Conservation (phyloP, 805 yeast genomes). For the Yueomyces sp. region DNA sequence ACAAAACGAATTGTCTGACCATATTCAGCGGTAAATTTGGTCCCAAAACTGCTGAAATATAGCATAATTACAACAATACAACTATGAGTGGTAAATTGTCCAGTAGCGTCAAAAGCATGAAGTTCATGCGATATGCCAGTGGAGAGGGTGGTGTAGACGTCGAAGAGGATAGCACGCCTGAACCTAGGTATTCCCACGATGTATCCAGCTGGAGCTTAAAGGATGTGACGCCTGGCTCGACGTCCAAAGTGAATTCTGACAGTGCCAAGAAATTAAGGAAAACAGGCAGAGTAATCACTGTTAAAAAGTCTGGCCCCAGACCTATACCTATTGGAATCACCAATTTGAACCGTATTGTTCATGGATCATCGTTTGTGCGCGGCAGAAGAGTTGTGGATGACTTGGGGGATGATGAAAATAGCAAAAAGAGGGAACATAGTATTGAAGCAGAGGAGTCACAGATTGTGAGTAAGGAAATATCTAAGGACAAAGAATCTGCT, state of each 20-base stretch:
- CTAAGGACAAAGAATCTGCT: no score
- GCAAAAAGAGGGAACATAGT: no score
- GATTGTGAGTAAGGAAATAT: no score
- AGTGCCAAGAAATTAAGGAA: neutral
- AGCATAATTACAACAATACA: neutral
- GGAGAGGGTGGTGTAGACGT: constrained; percentile 12
- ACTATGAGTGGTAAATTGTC: constrained; percentile 33
- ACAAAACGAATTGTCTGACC: no score
- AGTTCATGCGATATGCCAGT: constrained; percentile 44
- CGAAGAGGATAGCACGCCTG: neutral
- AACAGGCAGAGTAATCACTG: neutral
- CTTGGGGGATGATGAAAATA: neutral
- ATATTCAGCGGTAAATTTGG: neutral
- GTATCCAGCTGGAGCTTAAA: constrained; percentile 1
- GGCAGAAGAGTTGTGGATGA: constrained; percentile 2
- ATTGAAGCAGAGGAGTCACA: no score
- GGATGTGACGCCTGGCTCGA: neutral
- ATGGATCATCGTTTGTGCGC: neutral
- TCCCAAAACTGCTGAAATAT: neutral
- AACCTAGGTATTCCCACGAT: neutral
- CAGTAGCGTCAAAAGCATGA: constrained; percentile 73
- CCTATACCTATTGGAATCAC: constrained; percentile 1
- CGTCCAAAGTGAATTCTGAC: neutral
- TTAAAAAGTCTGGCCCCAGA: neutral
- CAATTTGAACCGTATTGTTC: neutral